Evolutionary conservation across 345 rosid species (phyloP), one percentile per base, ranked within the genome.

Genomic region (Trapa incisa): DNA sequence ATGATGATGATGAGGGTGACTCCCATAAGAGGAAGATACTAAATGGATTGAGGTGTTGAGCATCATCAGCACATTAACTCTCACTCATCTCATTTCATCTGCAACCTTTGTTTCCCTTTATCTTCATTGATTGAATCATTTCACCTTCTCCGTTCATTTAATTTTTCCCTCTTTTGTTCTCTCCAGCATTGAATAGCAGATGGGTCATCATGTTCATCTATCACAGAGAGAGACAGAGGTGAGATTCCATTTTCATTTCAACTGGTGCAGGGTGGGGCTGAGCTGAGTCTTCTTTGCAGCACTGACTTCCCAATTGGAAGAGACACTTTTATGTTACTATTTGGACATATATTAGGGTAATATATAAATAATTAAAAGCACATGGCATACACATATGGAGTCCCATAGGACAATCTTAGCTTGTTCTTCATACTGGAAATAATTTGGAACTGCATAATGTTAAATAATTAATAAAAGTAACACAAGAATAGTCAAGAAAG

Each of bases 181-280:
- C 54, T 50, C 9, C 0, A 57, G 62, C 62, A 29, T 1, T 57
- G 32, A 57, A 37, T 57, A 10, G 62, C 38, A 58, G 32, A 58
- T 58, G 63, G 63, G 38, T 58, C 63, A 29, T 35, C 38, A 22
- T 22, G 29, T 22, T 22, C 29, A 22, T 22, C 29, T 22, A 22
- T 32, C 56, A 15, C 61, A 6, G 66, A 69, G 61, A 54, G 73
- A 67, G 68, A 71, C 71, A 78, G 73, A 64, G 17, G 17, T 57
- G 75, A 79, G 87, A 82, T 77, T 79, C 82, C 82, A 64, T 76
- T 86, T 50, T 14, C 8, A 45, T 45, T 45, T 6, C 86, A 78
- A 76, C 79, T 68, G 77, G 68, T 77, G 79, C 77, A 73, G 79
- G 60, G 35, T 54, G 60, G 60, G 7, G 43, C 43, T 41, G 4